Conservation (phyloP, 176 grass and related monocot species). For the sorghum (Sorghum bicolor) region Sorghum_bicolor_NCBIv3 NC_012871.2:3754001-3754500, state of each 20-base stretch:
- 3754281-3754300: not conserved
- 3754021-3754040: constrained; percentile 57
- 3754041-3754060: constrained; percentile 87
- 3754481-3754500: constrained; percentile 20
- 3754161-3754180: constrained; percentile 12
- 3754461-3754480: not conserved
- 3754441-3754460: not conserved
- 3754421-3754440: not conserved
- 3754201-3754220: constrained; percentile 8
- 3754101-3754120: constrained; percentile 11
- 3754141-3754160: constrained; percentile 21
- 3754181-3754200: constrained; percentile 29
- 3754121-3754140: not conserved
- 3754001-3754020: constrained; percentile 63
- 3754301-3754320: constrained; percentile 12
- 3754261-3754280: constrained; percentile 1
- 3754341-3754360: not conserved
- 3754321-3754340: not conserved
- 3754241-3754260: not conserved
- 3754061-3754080: constrained; percentile 65
- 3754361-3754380: constrained; percentile 20
- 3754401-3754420: constrained; percentile 30
- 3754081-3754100: constrained; percentile 25
- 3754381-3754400: constrained; percentile 24
- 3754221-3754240: constrained; percentile 21